A percentile compares a stretch with the other conserved stretches of the same genome.
These are phyloP conservation scores for Fusarium sp. DNA, from an alignment of 2,329 filamentous ascomycete species.

Conservation along the genomic window DNA sequence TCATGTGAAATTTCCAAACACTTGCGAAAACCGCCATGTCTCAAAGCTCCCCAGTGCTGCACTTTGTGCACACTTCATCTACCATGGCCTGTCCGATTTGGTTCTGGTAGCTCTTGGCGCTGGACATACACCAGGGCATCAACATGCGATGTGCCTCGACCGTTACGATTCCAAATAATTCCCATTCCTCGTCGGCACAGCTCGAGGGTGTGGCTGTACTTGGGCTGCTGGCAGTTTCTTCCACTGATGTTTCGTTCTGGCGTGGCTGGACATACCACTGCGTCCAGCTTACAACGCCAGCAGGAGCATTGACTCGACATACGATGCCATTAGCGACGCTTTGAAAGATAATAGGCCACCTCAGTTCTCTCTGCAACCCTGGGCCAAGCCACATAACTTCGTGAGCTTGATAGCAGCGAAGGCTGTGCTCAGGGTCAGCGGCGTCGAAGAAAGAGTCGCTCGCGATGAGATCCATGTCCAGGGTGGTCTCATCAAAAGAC, in stretches of 20 bases:
- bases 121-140: slow-evolving; percentile 51
- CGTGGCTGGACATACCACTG: slow-evolving; percentile 49
- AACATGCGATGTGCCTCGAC: slow-evolving; percentile 52
- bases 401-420: slow-evolving; percentile 52
- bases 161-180: slow-evolving; percentile 50
- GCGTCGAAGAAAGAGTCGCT: slow-evolving; percentile 60
- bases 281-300: slow-evolving; percentile 60
- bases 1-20: no score
- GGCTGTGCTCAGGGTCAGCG: slow-evolving; percentile 45
- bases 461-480: slow-evolving; percentile 51
- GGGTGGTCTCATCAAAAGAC: slow-evolving; percentile 51
- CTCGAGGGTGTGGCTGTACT: slow-evolving; percentile 34
- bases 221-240: slow-evolving; percentile 32
- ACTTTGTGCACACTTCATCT: slow-evolving; percentile 28
- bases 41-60: background rate
- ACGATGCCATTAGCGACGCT: slow-evolving; percentile 58
- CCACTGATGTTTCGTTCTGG: background rate
- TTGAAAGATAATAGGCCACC: slow-evolving; percentile 62
- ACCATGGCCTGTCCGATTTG: slow-evolving; percentile 30
- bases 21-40: no score
- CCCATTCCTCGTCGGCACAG: slow-evolving; percentile 44
- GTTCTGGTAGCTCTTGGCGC: slow-evolving; percentile 31
- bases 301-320: slow-evolving; percentile 58
- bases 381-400: slow-evolving; percentile 56
- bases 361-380: slow-evolving; percentile 57